These are phyloP conservation scores for Arachnopeziza araneosa DNA, from an alignment of 2,329 filamentous ascomycete species.

Conservation along the genomic window DNA sequence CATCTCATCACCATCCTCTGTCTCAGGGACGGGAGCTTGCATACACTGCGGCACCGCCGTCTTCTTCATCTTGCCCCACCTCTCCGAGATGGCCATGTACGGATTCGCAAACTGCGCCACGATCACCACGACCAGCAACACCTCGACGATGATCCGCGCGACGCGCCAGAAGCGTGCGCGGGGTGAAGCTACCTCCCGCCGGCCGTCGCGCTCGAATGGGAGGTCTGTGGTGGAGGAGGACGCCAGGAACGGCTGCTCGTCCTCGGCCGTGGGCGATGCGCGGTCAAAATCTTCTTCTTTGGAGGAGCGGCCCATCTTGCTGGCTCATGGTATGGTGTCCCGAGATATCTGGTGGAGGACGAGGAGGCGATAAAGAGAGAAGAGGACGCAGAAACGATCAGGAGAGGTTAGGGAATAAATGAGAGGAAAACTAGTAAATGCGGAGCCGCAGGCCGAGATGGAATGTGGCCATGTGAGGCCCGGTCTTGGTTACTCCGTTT, in stretches of 20 bases:
- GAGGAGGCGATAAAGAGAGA: not conserved
- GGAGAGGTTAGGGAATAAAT: not conserved
- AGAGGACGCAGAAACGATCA: not conserved
- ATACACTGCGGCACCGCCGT: not conserved
- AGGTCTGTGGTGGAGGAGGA: not conserved
- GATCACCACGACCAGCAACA: not conserved
- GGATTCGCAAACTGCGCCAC: not conserved
- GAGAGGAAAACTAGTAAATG: not conserved
- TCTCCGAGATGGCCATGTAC: not conserved
- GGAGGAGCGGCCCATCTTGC: not conserved
- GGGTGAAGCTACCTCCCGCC: not conserved
- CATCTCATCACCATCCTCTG: not conserved
- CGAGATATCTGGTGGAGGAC: not conserved
- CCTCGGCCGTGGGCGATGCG: not conserved
- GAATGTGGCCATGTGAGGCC: not conserved
- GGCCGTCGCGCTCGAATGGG: not conserved
- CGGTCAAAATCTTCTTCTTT: not conserved
- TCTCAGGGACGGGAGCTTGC: not conserved
- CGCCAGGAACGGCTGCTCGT: not conserved
- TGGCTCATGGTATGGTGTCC: not conserved
- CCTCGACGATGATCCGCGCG: not conserved
- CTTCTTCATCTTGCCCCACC: not conserved
- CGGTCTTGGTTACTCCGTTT: not conserved
- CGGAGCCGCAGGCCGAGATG: not conserved
- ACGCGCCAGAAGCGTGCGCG: not conserved